These are phyloP conservation scores for Lathyrus aphaca DNA, from an alignment of 306 rosid species.

Conservation along the genomic window DNA sequence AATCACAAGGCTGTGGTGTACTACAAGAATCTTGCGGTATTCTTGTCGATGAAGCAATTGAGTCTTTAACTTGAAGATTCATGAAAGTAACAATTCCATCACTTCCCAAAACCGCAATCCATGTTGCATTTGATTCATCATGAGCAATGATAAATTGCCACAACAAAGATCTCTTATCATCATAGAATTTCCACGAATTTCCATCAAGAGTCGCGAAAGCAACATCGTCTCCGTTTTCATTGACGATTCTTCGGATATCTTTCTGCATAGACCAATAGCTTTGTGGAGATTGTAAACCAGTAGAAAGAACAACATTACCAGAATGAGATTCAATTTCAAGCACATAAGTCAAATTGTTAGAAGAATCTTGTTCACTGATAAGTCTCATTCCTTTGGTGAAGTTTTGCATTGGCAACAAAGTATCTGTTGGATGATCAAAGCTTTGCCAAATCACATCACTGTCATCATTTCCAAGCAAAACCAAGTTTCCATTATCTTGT, in stretches of 20 bases:
- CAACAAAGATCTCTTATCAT: slow-evolving; percentile 48
- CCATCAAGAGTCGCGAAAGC: slow-evolving; percentile 50
- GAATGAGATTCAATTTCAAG: slow-evolving; percentile 63
- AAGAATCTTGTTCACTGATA: slow-evolving; percentile 50
- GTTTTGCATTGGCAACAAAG: slow-evolving; percentile 69
- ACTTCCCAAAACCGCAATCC: slow-evolving; percentile 73
- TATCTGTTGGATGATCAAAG: slow-evolving; percentile 81
- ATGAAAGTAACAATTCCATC: slow-evolving; percentile 70
- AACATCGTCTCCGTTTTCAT: slow-evolving; percentile 51
- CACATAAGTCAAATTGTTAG: slow-evolving; percentile 56
- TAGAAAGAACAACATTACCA: slow-evolving; percentile 68
- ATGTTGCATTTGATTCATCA: slow-evolving; percentile 50
- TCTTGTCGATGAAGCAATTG: slow-evolving; percentile 44
- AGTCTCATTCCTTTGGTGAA: slow-evolving; percentile 78
- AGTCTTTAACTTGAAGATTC: slow-evolving; percentile 45
- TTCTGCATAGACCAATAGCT: slow-evolving; percentile 83
- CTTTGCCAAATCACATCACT: slow-evolving; percentile 70
- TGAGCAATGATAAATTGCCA: slow-evolving; percentile 60
- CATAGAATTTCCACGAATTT: slow-evolving; percentile 87
- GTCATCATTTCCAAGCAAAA: slow-evolving; percentile 55
- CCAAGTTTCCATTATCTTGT: slow-evolving; percentile 71
- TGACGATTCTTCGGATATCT: slow-evolving; percentile 59
- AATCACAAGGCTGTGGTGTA: slow-evolving; percentile 75
- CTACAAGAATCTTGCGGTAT: slow-evolving; percentile 70
- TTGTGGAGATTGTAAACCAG: slow-evolving; percentile 66